Evolutionary conservation across 768 basidiomycete species (phyloP).

Genomic region (Psilocybe azurescens): DNA sequence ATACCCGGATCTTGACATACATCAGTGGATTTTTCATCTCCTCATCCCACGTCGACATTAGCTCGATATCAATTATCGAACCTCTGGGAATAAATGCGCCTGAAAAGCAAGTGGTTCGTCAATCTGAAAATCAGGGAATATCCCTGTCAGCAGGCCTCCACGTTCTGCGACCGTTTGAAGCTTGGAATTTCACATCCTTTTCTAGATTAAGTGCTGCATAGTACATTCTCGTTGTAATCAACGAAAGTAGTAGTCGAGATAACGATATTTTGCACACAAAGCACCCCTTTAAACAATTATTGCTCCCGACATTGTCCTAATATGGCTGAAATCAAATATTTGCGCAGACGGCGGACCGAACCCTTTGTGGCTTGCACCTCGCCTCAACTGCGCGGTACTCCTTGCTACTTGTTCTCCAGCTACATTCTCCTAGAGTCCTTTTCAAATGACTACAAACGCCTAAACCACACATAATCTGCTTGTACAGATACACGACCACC

Average conservation of each 20-base stretch:
- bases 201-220: background rate
- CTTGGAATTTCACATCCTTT: background rate
- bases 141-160: background rate
- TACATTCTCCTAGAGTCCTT: background rate
- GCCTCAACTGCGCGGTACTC: constrained; percentile 12
- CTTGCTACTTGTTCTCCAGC: background rate
- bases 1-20: background rate
- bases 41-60: too few species aligned
- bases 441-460: constrained; percentile 10
- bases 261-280: background rate
- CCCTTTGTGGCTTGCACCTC: constrained; percentile 8
- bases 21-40: too few species aligned
- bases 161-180: background rate
- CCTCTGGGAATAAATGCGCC: background rate
- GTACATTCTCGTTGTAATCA: background rate
- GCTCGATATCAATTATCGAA: too few species aligned
- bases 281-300: background rate
- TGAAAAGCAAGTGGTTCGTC: background rate
- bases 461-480: constrained; percentile 4
- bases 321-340: constrained; percentile 2
- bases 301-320: background rate
- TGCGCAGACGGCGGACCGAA: constrained; percentile 8
- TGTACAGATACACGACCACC: background rate
- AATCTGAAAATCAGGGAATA: background rate
- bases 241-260: background rate